Percentiles rank a stretch among this genome's conserved stretches.
phyloP scores from a whole-genome alignment of 2,329 filamentous ascomycete species.

The Phaeoacremonium minimum region DNA sequence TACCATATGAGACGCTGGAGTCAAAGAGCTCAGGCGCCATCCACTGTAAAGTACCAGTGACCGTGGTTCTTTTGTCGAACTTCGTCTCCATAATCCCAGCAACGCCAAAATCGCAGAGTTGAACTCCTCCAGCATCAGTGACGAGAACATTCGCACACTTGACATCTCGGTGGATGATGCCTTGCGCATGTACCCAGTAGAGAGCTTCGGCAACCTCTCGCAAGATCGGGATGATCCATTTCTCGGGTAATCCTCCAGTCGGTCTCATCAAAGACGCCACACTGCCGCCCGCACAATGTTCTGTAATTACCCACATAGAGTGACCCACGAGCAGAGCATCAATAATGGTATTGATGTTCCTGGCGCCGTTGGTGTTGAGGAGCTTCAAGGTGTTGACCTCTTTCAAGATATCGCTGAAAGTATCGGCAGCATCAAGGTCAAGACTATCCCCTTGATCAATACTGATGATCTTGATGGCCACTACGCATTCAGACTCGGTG shows the following conservation, averaged over 20 bases:
- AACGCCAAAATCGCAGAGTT: constrained; percentile 82
- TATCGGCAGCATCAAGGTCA: constrained; percentile 60
- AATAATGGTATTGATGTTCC: constrained; percentile 78
- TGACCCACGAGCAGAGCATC: constrained; percentile 74
- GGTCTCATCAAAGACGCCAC: constrained; percentile 69
- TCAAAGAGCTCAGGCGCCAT: constrained; percentile 80
- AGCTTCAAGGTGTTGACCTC: constrained; percentile 67
- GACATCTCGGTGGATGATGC: constrained; percentile 68
- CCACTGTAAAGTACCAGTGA: constrained; percentile 80
- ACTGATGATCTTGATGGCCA: constrained; percentile 77
- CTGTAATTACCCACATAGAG: constrained; percentile 83
- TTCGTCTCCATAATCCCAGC: constrained; percentile 73
- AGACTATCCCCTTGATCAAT: constrained; percentile 72
- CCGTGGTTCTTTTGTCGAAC: constrained; percentile 72
- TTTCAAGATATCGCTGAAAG: constrained; percentile 66
- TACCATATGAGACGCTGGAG: constrained; percentile 60
- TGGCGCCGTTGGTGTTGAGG: constrained; percentile 68
- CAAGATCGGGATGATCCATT: constrained; percentile 64
- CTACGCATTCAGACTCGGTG: constrained; percentile 37
- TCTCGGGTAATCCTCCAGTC: constrained; percentile 61
- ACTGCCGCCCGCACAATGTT: constrained; percentile 81
- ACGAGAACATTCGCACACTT: constrained; percentile 78
- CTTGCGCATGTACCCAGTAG: constrained; percentile 63
- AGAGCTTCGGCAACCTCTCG: constrained; percentile 63
- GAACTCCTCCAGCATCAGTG: constrained; percentile 70